phyloP scores from a whole-genome alignment of 2,329 filamentous ascomycete species.

The Cladophialophora bantiana region DNA sequence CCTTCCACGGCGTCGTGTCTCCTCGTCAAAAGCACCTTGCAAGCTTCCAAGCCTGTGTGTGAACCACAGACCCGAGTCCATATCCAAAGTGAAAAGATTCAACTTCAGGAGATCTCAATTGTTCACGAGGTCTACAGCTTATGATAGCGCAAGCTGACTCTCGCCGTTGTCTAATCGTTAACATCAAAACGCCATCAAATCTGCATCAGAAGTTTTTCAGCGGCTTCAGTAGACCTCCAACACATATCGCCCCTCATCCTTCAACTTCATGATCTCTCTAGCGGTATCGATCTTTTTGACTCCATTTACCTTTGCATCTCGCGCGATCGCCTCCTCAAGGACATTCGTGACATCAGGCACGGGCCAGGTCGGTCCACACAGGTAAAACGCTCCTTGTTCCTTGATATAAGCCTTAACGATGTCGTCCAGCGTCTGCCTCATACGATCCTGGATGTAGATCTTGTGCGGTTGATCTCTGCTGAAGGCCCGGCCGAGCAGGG shows the following conservation, averaged over 20 bases:
- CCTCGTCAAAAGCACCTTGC: too few relatives aligned
- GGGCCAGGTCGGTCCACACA: conserved; percentile 97
- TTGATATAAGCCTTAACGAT: conserved; percentile 86
- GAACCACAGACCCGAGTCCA: too few relatives aligned
- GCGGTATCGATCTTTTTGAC: conserved; percentile 82
- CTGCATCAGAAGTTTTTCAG: too few relatives aligned
- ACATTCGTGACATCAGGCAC: conserved; percentile 96
- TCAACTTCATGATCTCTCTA: conserved; percentile 95
- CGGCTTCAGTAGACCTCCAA: conserved; percentile 82
- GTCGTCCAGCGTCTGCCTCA: conserved; percentile 83
- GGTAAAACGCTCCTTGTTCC: conserved; percentile 91
- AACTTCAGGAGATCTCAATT: too few relatives aligned
- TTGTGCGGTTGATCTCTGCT: conserved; percentile 96
- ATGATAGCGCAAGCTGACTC: too few relatives aligned
- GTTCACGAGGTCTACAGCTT: too few relatives aligned
- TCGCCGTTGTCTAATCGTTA: too few relatives aligned
- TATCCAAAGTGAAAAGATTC: too few relatives aligned
- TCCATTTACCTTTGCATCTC: conserved; percentile 69
- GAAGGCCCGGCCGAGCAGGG: conserved; percentile 90
- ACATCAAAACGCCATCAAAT: too few relatives aligned
- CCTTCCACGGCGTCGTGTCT: too few relatives aligned
- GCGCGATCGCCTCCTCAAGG: conserved; percentile 86
- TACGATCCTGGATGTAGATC: conserved; percentile 99
- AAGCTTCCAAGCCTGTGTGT: too few relatives aligned
- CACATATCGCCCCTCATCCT: conserved; percentile 93